Conservation (phyloP, 1,139 yeast species). For the Pichia sp. region DNA sequence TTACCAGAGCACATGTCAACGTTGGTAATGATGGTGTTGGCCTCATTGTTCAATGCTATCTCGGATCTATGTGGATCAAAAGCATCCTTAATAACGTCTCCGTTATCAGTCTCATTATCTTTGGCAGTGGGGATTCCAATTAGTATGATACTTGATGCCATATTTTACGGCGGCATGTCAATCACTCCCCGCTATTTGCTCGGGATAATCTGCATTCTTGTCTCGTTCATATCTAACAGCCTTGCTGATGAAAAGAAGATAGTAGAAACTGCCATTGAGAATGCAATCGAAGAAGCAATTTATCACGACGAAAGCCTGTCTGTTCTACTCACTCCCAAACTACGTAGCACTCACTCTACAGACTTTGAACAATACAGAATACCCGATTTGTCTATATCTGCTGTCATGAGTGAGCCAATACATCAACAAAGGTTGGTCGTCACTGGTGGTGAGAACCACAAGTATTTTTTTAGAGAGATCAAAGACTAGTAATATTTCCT, state of each 20-base stretch:
- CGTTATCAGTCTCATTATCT: constrained; percentile 45
- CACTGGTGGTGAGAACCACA: constrained; percentile 38
- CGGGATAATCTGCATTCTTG: constrained; percentile 42
- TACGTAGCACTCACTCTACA: constrained; percentile 5
- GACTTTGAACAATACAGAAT: too few relatives aligned
- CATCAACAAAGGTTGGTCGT: constrained; percentile 23
- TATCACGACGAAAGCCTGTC: constrained; percentile 38
- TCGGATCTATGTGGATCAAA: constrained; percentile 45
- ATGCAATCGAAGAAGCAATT: constrained; percentile 43
- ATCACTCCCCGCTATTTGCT: constrained; percentile 32
- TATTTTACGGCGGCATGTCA: constrained; percentile 35
- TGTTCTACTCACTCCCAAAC: constrained; percentile 41
- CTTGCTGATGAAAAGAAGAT: constrained; percentile 39
- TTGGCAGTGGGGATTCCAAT: constrained; percentile 48
- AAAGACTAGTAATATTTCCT: background rate
- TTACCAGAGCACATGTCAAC: constrained; percentile 36
- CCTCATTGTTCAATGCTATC: constrained; percentile 40
- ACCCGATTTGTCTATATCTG: constrained; percentile 22
- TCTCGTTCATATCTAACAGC: constrained; percentile 42
- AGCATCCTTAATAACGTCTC: constrained; percentile 48
- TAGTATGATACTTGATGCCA: constrained; percentile 35
- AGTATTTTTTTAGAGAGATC: constrained; percentile 33
- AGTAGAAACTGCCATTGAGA: constrained; percentile 43
- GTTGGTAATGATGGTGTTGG: constrained; percentile 33
- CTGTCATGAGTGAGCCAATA: constrained; percentile 4